A percentile compares a stretch with the other conserved stretches of the same genome.
Evolutionary conservation across 2,329 filamentous ascomycete species (phyloP).

Genomic region (Exophiala alcalophila): DNA sequence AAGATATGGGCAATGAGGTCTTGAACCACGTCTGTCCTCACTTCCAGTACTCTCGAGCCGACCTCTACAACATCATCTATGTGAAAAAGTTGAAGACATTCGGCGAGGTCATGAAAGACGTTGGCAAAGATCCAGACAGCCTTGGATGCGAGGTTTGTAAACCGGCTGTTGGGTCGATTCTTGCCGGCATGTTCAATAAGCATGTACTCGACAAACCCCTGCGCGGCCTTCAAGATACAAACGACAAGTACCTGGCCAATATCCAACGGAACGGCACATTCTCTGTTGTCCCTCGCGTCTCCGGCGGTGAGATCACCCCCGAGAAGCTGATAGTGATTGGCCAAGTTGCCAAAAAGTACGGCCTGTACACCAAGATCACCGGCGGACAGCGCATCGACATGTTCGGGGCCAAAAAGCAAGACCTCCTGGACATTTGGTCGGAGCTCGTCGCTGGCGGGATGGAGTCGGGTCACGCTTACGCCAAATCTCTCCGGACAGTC

Average conservation of each 20-base stretch:
- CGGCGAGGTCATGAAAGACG: constrained; percentile 71
- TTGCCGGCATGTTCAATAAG: constrained; percentile 77
- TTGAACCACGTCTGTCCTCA: constrained; percentile 83
- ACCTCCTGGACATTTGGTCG: constrained; percentile 78
- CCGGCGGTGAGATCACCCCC: constrained; percentile 82
- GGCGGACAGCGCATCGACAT: constrained; percentile 89
- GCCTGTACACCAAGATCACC: constrained; percentile 86
- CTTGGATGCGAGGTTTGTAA: constrained; percentile 85
- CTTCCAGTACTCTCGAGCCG: constrained; percentile 77
- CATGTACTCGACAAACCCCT: constrained; percentile 71
- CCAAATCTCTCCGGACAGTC: constrained; percentile 81
- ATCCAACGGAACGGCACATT: constrained; percentile 91
- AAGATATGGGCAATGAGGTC: constrained; percentile 79
- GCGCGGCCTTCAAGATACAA: constrained; percentile 82
- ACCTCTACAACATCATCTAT: constrained; percentile 86
- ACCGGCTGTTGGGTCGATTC: constrained; percentile 74
- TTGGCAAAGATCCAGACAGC: constrained; percentile 68
- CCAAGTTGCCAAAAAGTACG: constrained; percentile 77
- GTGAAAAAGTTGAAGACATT: constrained; percentile 75
- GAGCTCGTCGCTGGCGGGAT: constrained; percentile 77
- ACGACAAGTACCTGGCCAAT: constrained; percentile 82
- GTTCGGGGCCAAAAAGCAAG: constrained; percentile 87
- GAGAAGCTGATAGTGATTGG: constrained; percentile 82
- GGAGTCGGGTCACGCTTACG: constrained; percentile 89
- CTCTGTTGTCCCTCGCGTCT: constrained; percentile 78